Conservation (phyloP, 2,329 filamentous ascomycete genomes). For the Pochonia chlamydosporia region DNA sequence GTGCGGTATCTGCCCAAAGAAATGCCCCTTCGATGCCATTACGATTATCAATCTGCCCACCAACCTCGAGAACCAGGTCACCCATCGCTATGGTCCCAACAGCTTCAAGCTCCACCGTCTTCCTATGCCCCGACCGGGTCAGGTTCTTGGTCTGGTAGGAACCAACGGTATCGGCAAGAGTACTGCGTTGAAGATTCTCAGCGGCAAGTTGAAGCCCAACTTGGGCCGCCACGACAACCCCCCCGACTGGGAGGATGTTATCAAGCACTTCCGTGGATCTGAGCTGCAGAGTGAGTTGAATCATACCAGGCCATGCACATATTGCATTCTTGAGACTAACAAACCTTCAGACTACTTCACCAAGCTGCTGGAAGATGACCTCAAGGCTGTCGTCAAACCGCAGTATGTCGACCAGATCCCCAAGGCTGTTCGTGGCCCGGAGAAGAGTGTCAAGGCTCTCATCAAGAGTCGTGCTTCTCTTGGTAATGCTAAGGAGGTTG, state of each 20-base stretch:
- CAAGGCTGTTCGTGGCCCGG: constrained; percentile 75
- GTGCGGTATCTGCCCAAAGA: constrained; percentile 99
- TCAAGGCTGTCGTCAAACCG: constrained; percentile 97
- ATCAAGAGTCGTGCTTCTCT: constrained; percentile 72
- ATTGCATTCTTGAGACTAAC: neutral
- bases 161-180: constrained; percentile 99
- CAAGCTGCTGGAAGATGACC: constrained; percentile 91
- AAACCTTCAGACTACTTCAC: constrained; percentile 79
- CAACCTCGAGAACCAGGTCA: constrained; percentile 96
- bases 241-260: constrained; percentile 97
- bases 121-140: constrained; percentile 90
- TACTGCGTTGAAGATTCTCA: constrained; percentile 98
- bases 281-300: constrained; percentile 78
- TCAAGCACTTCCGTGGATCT: constrained; percentile 96
- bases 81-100: constrained; percentile 97
- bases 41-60: constrained; percentile 99
- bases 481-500: constrained; percentile 74
- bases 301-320: constrained; percentile 6
- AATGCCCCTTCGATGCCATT: constrained; percentile 97
- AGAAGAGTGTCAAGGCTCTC: constrained; percentile 73
- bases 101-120: constrained; percentile 98
- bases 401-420: constrained; percentile 99
- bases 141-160: constrained; percentile 92
- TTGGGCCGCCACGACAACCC: constrained; percentile 92
- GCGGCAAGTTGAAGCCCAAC: constrained; percentile 97